Evolutionary conservation across 2,329 filamentous ascomycete species (phyloP).

Genomic region (Fusarium sp.): DNA sequence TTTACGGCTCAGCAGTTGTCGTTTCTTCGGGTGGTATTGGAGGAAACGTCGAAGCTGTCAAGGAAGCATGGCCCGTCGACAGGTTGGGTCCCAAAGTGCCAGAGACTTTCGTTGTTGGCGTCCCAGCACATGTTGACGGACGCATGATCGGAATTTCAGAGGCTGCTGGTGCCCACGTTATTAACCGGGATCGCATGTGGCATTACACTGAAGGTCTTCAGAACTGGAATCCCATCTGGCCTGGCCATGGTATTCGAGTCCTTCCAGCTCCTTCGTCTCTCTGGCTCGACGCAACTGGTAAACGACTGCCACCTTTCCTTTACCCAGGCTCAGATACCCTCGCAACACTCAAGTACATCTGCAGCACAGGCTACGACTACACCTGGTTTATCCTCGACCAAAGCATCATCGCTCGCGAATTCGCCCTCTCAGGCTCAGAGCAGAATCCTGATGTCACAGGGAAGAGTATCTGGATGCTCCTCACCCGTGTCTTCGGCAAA

Average conservation of each 20-base stretch:
- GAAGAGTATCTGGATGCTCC: constrained; percentile 66
- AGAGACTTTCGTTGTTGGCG: constrained; percentile 67
- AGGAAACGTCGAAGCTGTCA: constrained; percentile 70
- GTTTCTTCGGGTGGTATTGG: constrained; percentile 70
- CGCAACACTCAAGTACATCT: constrained; percentile 68
- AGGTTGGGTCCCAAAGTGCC: constrained; percentile 67
- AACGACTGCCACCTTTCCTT: constrained; percentile 65
- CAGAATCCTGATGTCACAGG: constrained; percentile 70
- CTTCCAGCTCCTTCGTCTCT: constrained; percentile 70
- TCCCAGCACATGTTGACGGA: constrained; percentile 72
- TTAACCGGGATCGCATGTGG: constrained; percentile 74
- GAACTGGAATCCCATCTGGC: constrained; percentile 73
- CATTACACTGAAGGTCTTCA: constrained; percentile 72
- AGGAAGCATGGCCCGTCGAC: constrained; percentile 67
- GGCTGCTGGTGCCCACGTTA: constrained; percentile 61
- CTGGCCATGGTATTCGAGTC: constrained; percentile 68
- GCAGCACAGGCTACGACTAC: constrained; percentile 70
- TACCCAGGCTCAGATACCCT: constrained; percentile 69
- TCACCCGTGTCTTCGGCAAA: constrained; percentile 62
- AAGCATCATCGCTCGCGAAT: constrained; percentile 69
- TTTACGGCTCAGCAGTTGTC: constrained; percentile 63
- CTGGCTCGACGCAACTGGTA: constrained; percentile 70
- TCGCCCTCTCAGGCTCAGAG: constrained; percentile 70
- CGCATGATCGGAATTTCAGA: constrained; percentile 70
- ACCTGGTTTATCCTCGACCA: constrained; percentile 71